A percentile compares a stretch with the other conserved stretches of the same genome.
Evolutionary conservation across 2,329 filamentous ascomycete genomes (phyloP).

Genomic region (Hymenoscyphus linearis): DNA sequence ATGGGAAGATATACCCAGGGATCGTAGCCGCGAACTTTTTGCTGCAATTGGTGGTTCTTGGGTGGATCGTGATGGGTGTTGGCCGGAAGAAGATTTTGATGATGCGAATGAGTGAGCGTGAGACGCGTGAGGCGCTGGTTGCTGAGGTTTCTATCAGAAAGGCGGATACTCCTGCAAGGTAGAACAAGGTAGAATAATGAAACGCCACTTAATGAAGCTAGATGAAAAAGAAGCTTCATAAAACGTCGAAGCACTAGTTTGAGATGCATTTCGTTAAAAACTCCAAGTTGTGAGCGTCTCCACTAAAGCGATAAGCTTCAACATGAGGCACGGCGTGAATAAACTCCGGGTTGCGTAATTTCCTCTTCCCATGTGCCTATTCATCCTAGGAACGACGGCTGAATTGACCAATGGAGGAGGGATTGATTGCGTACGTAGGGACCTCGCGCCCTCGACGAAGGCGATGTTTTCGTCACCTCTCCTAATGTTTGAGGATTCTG

Average conservation of each 20-base stretch:
- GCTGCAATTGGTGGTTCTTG: background rate
- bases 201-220: no score
- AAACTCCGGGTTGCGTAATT: no score
- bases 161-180: no score
- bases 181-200: no score
- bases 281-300: no score
- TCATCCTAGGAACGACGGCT: background rate
- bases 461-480: background rate
- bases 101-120: background rate
- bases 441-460: background rate
- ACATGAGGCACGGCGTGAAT: no score
- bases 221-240: no score
- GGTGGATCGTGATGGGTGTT: background rate
- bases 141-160: background rate
- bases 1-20: background rate
- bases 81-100: background rate
- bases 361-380: no score
- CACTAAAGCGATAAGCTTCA: no score
- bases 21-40: background rate
- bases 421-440: background rate
- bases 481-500: background rate
- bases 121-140: background rate
- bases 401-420: background rate
- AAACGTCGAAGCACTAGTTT: no score
- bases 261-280: no score